Conservation (phyloP, 306 rosid species). For the Mimosa pudica region DNA sequence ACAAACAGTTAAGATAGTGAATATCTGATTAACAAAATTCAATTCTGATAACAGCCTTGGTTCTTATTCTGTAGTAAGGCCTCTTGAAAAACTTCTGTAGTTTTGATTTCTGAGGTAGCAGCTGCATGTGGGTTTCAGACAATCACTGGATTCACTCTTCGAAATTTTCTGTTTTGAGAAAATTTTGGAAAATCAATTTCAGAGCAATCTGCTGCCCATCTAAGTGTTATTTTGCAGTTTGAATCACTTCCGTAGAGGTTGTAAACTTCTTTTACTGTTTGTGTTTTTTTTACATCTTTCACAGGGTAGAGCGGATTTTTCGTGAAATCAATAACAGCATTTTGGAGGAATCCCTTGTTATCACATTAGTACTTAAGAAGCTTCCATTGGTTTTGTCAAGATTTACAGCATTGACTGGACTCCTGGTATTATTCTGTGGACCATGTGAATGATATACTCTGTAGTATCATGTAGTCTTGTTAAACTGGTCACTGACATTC, state of each 20-base stretch:
- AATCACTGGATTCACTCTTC: neutral
- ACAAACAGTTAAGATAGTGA: neutral
- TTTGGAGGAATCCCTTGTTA: constrained; percentile 60
- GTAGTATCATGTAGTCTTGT: neutral
- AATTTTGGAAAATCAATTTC: neutral
- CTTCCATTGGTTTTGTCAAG: constrained; percentile 76
- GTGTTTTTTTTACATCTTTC: constrained; percentile 19
- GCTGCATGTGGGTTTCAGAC: neutral
- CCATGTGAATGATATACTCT: neutral
- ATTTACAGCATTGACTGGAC: constrained; percentile 92
- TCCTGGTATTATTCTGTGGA: constrained; percentile 63
- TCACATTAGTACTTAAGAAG: constrained; percentile 69
- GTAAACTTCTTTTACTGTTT: neutral
- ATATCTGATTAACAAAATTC: neutral
- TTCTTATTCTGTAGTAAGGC: neutral
- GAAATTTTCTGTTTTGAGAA: neutral
- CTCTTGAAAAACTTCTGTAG: neutral
- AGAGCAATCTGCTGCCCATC: constrained; percentile 4
- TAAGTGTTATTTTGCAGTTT: constrained; percentile 15
- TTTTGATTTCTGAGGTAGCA: constrained; percentile 12
- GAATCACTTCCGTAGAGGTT: constrained; percentile 18
- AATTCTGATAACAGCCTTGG: constrained; percentile 2
- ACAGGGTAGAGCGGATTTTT: constrained; percentile 86
- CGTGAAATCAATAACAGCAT: constrained; percentile 88
- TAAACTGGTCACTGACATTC: neutral